Percentiles rank a stretch among this genome's conserved stretches.
Evolutionary conservation across 257 asterid genomes (phyloP).

Genomic region (Paraleonurus japonicus): DNA sequence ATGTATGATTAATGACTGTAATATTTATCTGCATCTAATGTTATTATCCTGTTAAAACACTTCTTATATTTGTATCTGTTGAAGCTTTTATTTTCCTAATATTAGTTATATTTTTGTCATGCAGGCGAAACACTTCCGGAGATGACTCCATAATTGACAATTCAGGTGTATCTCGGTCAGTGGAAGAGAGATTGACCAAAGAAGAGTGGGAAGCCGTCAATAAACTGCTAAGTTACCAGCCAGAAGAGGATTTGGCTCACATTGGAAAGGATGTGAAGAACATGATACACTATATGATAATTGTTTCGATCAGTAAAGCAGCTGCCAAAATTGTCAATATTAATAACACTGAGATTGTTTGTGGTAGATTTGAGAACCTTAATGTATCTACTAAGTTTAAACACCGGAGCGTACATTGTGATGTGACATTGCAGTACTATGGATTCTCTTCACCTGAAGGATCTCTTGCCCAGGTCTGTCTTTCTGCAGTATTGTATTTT

Average conservation of each 20-base stretch:
- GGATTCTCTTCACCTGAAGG: slow-evolving; percentile 98
- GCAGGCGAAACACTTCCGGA: slow-evolving; percentile 68
- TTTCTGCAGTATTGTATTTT: slow-evolving; percentile 16
- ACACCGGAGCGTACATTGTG: slow-evolving; percentile 80
- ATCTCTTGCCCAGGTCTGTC: slow-evolving; percentile 90
- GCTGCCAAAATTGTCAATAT: slow-evolving; percentile 85
- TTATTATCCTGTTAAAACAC: background rate
- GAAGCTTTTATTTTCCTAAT: slow-evolving; percentile 14
- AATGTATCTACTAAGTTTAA: slow-evolving; percentile 75
- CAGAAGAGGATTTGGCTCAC: slow-evolving; percentile 78
- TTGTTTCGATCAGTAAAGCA: slow-evolving; percentile 80
- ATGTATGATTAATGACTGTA: background rate
- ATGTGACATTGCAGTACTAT: slow-evolving; percentile 77
- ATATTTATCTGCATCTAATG: slow-evolving; percentile 19
- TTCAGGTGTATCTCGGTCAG: slow-evolving; percentile 55
- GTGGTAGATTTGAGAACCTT: slow-evolving; percentile 96
- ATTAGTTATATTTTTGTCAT: slow-evolving; percentile 20
- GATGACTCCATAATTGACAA: slow-evolving; percentile 54
- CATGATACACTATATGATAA: slow-evolving; percentile 73
- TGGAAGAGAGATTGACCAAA: slow-evolving; percentile 80
- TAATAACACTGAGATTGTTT: slow-evolving; percentile 69
- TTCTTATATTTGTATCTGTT: slow-evolving; percentile 2
- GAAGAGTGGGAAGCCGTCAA: slow-evolving; percentile 99
- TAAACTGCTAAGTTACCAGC: slow-evolving; percentile 86
- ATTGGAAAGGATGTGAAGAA: slow-evolving; percentile 70